Evolutionary conservation across 139 green algal species (phyloP).

Genomic region (Asterochloris erici): DNA sequence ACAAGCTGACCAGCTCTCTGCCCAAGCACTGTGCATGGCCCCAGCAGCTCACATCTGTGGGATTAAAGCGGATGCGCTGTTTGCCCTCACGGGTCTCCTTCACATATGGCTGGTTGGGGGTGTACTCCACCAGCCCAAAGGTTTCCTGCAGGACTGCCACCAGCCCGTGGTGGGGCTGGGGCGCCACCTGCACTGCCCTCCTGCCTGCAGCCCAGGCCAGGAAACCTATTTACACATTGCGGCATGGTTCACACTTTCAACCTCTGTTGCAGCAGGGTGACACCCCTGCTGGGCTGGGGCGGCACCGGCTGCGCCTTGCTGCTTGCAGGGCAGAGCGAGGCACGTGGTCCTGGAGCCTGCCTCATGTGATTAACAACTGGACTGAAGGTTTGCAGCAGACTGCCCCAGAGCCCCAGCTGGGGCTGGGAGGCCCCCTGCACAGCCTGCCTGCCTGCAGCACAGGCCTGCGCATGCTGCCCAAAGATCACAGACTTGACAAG

Average conservation of each 20-base stretch:
- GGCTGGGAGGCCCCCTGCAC: slow-evolving; percentile 27
- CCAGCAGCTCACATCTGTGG: slow-evolving; percentile 24
- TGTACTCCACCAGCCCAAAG: slow-evolving; percentile 10
- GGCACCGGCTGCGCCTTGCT: no score
- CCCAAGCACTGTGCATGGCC: no score
- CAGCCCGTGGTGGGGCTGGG: slow-evolving; percentile 15
- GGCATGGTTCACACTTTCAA: no score
- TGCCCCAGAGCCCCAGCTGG: slow-evolving; percentile 18
- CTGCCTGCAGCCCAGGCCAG: slow-evolving; percentile 15
- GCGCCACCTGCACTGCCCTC: slow-evolving; percentile 34
- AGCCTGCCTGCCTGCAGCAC: slow-evolving; percentile 25
- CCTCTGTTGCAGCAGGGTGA: no score
- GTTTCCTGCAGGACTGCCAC: slow-evolving; percentile 1
- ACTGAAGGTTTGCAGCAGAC: background rate
- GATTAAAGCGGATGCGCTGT: slow-evolving; percentile 37
- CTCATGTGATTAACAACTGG: no score
- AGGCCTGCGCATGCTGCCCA: no score
- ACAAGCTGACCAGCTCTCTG: no score
- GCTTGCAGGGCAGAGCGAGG: no score
- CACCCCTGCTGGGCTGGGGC: no score
- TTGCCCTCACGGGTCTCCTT: slow-evolving; percentile 15
- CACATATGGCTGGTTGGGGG: background rate
- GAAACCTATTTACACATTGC: background rate
- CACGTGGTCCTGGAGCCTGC: no score
- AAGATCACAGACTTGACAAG: no score